A percentile compares a stretch with the other conserved stretches of the same genome.
phyloP scores from a whole-genome alignment of 306 rosid genomes.

The Glycyrrhiza uralensis region DNA sequence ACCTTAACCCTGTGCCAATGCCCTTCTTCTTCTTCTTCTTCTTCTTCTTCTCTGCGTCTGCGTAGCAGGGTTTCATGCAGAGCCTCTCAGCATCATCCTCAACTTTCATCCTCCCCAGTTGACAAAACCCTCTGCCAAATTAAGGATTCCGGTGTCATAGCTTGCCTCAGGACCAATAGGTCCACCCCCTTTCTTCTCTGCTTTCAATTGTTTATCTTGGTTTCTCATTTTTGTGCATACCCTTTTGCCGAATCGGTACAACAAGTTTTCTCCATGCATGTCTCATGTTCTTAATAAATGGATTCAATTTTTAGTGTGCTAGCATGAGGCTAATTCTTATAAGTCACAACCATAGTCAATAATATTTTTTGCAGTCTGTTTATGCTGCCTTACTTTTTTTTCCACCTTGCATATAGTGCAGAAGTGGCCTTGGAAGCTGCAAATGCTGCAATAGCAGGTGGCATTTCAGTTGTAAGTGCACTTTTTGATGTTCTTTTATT shows the following conservation, averaged over 20 bases:
- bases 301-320: background rate
- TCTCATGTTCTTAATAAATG: background rate
- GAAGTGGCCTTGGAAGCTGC: constrained; percentile 84
- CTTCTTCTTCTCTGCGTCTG: constrained; percentile 17
- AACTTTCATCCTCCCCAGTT: constrained; percentile 37
- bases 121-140: constrained; percentile 51
- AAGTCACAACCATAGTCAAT: background rate
- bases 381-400: constrained; percentile 28
- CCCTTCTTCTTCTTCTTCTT: constrained; percentile 22
- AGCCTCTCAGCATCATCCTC: constrained; percentile 23
- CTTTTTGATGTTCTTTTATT: background rate
- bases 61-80: constrained; percentile 35
- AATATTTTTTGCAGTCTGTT: background rate
- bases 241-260: background rate
- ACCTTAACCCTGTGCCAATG: constrained; percentile 10
- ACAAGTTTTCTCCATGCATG: background rate
- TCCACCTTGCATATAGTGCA: constrained; percentile 45
- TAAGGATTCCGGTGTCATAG: constrained; percentile 71
- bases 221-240: background rate
- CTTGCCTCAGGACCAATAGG: constrained; percentile 90
- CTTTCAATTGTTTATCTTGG: background rate
- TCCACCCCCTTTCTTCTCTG: constrained; percentile 1
- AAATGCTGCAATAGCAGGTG: constrained; percentile 80
- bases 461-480: constrained; percentile 76
- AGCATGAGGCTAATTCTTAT: background rate